These are phyloP conservation scores for Eucalyptus polybractea DNA, from an alignment of 345 rosid genomes.

Conservation along the genomic window DNA sequence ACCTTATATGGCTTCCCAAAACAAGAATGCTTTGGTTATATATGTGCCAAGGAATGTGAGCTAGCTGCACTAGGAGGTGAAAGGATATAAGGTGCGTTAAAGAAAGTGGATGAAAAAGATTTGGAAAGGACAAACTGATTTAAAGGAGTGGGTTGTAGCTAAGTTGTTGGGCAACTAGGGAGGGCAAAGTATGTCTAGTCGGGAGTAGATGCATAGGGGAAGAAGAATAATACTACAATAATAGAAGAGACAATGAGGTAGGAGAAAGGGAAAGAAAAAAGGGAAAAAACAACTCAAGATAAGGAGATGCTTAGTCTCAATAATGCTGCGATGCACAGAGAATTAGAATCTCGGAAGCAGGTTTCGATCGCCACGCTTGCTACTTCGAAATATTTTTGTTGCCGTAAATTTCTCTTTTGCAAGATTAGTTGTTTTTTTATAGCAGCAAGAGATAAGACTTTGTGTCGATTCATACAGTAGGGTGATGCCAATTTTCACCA, in stretches of 20 bases:
- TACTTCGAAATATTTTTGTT: neutral
- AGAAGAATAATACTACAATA: slow-evolving; percentile 27
- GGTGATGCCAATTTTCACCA: neutral
- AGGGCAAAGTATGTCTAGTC: slow-evolving; percentile 21
- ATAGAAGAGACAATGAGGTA: slow-evolving; percentile 26
- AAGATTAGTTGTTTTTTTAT: neutral
- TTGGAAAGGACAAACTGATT: neutral
- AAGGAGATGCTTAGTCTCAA: slow-evolving; percentile 52
- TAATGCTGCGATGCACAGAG: slow-evolving; percentile 27
- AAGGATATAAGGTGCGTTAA: neutral
- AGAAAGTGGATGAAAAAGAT: neutral
- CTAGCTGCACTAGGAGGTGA: neutral
- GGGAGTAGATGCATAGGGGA: slow-evolving; percentile 2
- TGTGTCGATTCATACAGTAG: neutral
- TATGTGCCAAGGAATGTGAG: neutral
- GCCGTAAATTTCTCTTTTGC: neutral
- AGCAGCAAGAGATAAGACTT: neutral
- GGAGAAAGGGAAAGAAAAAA: neutral
- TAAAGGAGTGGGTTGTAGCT: slow-evolving; percentile 9
- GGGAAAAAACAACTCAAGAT: slow-evolving; percentile 1
- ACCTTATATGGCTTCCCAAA: neutral
- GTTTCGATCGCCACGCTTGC: slow-evolving; percentile 2
- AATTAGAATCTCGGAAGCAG: slow-evolving; percentile 29
- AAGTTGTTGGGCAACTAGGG: slow-evolving; percentile 16
- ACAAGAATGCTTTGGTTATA: neutral